These are phyloP conservation scores for Vaccinium macrocarpon DNA, from an alignment of 148 eudicot species.

Conservation along the genomic window DNA sequence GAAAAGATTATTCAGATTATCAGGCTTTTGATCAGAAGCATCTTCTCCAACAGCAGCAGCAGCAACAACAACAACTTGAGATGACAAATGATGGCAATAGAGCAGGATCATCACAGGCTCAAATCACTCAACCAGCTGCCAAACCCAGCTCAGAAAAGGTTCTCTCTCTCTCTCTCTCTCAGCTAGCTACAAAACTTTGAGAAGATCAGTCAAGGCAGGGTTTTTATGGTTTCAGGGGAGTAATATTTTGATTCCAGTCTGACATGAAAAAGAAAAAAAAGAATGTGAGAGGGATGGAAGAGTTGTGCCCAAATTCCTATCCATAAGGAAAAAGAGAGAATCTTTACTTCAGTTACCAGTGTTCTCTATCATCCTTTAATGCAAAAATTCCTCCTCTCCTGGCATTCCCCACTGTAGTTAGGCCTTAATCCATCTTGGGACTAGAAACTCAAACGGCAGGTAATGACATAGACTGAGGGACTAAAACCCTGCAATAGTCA, in stretches of 20 bases:
- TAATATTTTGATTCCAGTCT: too few species aligned
- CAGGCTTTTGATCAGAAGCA: slow-evolving; percentile 25
- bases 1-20: slow-evolving; percentile 32
- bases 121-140: slow-evolving; percentile 32
- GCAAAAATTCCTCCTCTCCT: background rate
- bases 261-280: too few species aligned
- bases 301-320: background rate
- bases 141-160: slow-evolving; percentile 62
- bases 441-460: slow-evolving; percentile 9
- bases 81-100: slow-evolving; percentile 50
- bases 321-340: slow-evolving; percentile 35
- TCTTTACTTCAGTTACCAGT: slow-evolving; percentile 44
- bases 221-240: slow-evolving; percentile 20
- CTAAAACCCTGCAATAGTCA: slow-evolving; percentile 3
- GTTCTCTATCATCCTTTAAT: slow-evolving; percentile 16
- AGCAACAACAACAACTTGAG: slow-evolving; percentile 31
- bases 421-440: slow-evolving; percentile 12
- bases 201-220: slow-evolving; percentile 31
- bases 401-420: slow-evolving; percentile 47
- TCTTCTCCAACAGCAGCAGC: slow-evolving; percentile 11
- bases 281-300: background rate
- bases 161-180: background rate
- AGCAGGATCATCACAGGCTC: slow-evolving; percentile 13
- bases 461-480: background rate
- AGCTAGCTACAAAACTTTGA: slow-evolving; percentile 23